Base-by-base conservation (phyloP, 345 rosid genomes). In the Bretschneidera sinensis region DNA sequence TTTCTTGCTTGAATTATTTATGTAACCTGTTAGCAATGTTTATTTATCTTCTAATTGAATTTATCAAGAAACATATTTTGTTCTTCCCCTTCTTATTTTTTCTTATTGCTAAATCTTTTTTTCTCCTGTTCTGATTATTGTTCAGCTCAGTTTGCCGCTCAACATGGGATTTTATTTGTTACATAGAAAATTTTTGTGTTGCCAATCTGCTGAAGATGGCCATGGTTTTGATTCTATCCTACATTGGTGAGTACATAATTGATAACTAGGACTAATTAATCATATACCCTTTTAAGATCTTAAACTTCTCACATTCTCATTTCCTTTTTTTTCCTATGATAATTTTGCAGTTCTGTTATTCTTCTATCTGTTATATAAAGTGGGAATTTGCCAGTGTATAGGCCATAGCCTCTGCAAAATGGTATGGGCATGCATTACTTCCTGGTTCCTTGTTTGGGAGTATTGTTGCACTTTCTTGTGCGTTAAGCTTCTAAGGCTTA, bases 151-250 rank as follows among this genome's bases (percentile, higher is more conserved):
- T 69, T 20, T 77, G 88, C 50, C 72, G 68, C 21, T 65, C 88
- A 53, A 71, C 79, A 35, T 78, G 83, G 91, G 88, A 85, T 71
- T 60, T 82, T 28, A 39, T 71, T 19, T 83, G 88, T 68, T 78
- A 71, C 70, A 33, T 80, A 5, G 83, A 83, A 74, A 73, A 78
- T 55, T 85, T 80, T 57, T 80, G 84, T 55, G 74, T 80, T 64
- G 79, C 78, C 57, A 73, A 72, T 76, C 71, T 78, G 33, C 73
- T 82, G 4, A 80, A 82, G 72, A 57, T 73, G 71, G 79, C 74
- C 24, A 54, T 71, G 48, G 64, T 71, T 11, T 47, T 80, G 25
- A 53, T 67, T 33, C 8, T 78, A 13, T 53, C 61, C 19, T 80
- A 83, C 66, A 47, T 74, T 5, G 71, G 74, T 69, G 47, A 69